These are phyloP conservation scores for Beta macrorhiza DNA, from an alignment of 179 eudicot species.

Conservation along the genomic window DNA sequence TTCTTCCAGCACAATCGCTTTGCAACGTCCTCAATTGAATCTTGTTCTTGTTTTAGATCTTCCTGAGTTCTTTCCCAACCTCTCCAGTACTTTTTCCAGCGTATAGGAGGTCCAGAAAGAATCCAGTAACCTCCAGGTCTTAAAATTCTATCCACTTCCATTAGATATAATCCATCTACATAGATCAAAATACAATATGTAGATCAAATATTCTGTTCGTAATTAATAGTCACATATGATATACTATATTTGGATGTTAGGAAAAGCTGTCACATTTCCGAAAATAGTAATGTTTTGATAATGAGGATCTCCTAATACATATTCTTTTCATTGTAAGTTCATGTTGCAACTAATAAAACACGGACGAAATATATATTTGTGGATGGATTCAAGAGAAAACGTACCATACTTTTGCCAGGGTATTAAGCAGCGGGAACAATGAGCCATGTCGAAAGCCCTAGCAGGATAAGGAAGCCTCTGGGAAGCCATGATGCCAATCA, in stretches of 20 bases:
- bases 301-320: not conserved
- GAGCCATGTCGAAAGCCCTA: slow-evolving; percentile 92
- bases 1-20: slow-evolving; percentile 74
- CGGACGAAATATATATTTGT: not conserved
- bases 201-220: not conserved
- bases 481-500: slow-evolving; percentile 79
- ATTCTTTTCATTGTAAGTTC: no score
- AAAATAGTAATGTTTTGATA: no score
- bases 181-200: not conserved
- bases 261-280: no score
- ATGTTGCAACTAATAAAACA: no score
- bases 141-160: slow-evolving; percentile 80
- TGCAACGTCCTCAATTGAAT: slow-evolving; percentile 71
- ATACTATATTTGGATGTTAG: not conserved
- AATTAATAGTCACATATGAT: not conserved
- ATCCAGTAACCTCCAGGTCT: slow-evolving; percentile 97
- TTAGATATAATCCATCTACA: slow-evolving; percentile 77
- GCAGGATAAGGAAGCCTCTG: slow-evolving; percentile 87
- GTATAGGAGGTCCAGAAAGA: slow-evolving; percentile 92
- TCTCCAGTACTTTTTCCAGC: slow-evolving; percentile 70
- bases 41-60: slow-evolving; percentile 81
- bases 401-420: slow-evolving; percentile 74
- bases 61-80: slow-evolving; percentile 90
- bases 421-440: slow-evolving; percentile 86
- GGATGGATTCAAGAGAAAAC: not conserved